Evolutionary conservation across 2,329 filamentous ascomycete species (phyloP).

Genomic region (Fusarium pininemorale): DNA sequence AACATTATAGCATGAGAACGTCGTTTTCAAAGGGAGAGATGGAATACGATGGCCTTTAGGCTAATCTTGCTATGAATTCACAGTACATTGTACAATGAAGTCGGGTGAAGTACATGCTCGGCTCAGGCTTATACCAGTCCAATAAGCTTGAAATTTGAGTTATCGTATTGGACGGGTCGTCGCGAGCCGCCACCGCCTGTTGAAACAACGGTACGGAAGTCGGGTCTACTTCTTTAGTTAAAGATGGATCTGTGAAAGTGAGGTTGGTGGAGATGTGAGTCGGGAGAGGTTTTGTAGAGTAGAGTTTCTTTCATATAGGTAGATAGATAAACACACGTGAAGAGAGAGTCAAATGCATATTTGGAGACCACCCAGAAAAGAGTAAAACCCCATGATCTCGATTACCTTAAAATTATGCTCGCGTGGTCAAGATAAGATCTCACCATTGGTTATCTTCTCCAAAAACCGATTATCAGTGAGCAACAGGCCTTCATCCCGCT

Average conservation of each 20-base stretch:
- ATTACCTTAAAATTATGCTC: conserved; percentile 20
- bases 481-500: conserved; percentile 16
- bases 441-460: conserved; percentile 19
- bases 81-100: not conserved
- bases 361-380: conserved; percentile 7
- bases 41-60: not conserved
- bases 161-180: not conserved
- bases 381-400: conserved; percentile 21
- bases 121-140: not conserved
- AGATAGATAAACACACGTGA: not conserved
- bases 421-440: conserved; percentile 17
- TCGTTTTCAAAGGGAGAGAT: not conserved
- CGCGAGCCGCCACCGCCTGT: conserved; percentile 16
- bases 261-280: not conserved
- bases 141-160: not conserved
- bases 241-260: not conserved
- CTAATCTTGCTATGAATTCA: not conserved
- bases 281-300: not conserved
- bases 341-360: not conserved
- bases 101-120: not conserved
- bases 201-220: conserved; percentile 26
- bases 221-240: not conserved
- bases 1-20: not conserved
- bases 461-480: not conserved
- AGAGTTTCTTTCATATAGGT: not conserved